Conservation (phyloP, 2,329 filamentous ascomycete species). For the Aplosporella prunicola region DNA sequence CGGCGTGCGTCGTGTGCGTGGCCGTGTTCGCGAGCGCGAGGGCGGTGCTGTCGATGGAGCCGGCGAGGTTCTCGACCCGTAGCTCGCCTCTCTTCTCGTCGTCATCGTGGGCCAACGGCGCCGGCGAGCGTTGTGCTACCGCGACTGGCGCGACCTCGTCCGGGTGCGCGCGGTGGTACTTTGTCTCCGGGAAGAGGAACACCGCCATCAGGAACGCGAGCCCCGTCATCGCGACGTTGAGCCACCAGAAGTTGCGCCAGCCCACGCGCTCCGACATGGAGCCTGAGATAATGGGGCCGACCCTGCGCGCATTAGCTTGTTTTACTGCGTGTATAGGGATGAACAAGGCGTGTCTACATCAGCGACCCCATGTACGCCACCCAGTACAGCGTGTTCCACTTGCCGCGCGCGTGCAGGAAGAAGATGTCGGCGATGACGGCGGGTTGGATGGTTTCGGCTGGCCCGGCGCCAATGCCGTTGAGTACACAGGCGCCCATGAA, state of each 20-base stretch:
- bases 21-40: slow-evolving; percentile 15
- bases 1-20: slow-evolving; percentile 15
- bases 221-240: slow-evolving; percentile 48
- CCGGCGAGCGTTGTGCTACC: background rate
- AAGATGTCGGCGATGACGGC: slow-evolving; percentile 56
- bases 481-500: slow-evolving; percentile 57
- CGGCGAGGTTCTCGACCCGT: too few relatives aligned
- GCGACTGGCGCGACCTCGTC: slow-evolving; percentile 18
- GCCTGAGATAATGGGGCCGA: slow-evolving; percentile 50
- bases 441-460: slow-evolving; percentile 53
- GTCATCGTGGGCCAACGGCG: slow-evolving; percentile 5
- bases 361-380: slow-evolving; percentile 53
- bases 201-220: slow-evolving; percentile 43
- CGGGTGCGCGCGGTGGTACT: slow-evolving; percentile 42
- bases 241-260: slow-evolving; percentile 58
- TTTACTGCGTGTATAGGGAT: background rate
- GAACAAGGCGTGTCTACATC: slow-evolving; percentile 35
- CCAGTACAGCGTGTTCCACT: slow-evolving; percentile 54
- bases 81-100: slow-evolving; percentile 19
- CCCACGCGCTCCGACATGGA: slow-evolving; percentile 50
- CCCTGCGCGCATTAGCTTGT: slow-evolving; percentile 13
- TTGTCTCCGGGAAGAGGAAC: slow-evolving; percentile 56
- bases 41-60: slow-evolving; percentile 12
- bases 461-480: slow-evolving; percentile 54
- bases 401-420: slow-evolving; percentile 56